phyloP scores from a whole-genome alignment of 495 filamentous ascomycete genomes.

The Barbatosphaeria neglecta region DNA sequence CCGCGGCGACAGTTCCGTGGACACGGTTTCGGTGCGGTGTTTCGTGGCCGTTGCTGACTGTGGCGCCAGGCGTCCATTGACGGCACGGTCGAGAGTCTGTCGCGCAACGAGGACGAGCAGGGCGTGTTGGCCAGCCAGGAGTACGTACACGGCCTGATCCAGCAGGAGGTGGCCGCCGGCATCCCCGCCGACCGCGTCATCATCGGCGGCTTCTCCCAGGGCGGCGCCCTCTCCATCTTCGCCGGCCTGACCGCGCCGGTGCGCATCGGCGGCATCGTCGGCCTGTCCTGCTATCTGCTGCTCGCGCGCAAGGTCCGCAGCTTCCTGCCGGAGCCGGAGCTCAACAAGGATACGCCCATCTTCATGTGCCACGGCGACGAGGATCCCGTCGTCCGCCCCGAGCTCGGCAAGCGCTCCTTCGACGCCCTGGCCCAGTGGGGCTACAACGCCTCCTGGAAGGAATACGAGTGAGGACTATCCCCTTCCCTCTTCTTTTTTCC shows the following conservation, averaged over 20 bases:
- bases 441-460: conserved; percentile 61
- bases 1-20: too few species aligned
- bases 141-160: conserved; percentile 71
- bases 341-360: conserved; percentile 71
- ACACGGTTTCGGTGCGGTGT: too few species aligned
- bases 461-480: conserved; percentile 50
- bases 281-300: conserved; percentile 71
- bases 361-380: conserved; percentile 76
- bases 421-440: conserved; percentile 53
- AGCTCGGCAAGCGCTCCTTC: conserved; percentile 55
- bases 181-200: conserved; percentile 77
- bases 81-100: conserved; percentile 34
- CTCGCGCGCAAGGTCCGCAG: conserved; percentile 59
- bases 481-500: neutral
- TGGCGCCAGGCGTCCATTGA: conserved; percentile 14
- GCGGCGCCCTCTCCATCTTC: conserved; percentile 43
- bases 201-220: conserved; percentile 56
- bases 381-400: conserved; percentile 57
- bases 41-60: neutral
- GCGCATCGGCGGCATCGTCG: conserved; percentile 80
- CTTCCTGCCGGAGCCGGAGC: conserved; percentile 48
- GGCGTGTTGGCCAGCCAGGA: conserved; percentile 64
- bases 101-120: conserved; percentile 55
- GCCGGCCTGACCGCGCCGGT: conserved; percentile 59
- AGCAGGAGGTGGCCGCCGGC: conserved; percentile 69